Conservation (phyloP, 2,329 filamentous ascomycete species). For the Hypoxylon sp. region DNA sequence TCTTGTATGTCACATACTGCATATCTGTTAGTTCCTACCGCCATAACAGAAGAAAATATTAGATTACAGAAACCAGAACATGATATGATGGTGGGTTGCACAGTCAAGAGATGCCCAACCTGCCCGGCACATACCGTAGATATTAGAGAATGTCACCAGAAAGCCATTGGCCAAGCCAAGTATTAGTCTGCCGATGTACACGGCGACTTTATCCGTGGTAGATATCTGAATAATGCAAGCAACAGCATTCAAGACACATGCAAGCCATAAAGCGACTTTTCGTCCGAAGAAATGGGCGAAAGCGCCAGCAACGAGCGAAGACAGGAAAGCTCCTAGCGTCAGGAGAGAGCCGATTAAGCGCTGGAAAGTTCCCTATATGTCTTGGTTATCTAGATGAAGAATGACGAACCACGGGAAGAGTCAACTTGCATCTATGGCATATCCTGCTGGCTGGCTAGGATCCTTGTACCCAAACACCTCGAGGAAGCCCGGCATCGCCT, state of each 20-base stretch:
- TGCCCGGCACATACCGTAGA: constrained; percentile 55
- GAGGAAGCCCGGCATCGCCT: constrained; percentile 67
- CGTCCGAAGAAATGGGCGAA: constrained; percentile 65
- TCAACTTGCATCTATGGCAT: constrained; percentile 59
- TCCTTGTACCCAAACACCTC: constrained; percentile 65
- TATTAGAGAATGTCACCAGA: constrained; percentile 62
- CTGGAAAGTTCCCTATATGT: constrained; percentile 62
- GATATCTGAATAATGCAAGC: constrained; percentile 63
- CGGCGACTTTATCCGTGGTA: constrained; percentile 56
- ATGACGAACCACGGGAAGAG: not conserved
- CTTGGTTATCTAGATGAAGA: constrained; percentile 47
- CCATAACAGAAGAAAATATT: not conserved
- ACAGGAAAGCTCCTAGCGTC: constrained; percentile 65
- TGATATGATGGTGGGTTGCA: not conserved
- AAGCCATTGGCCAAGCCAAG: constrained; percentile 62
- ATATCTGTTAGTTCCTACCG: constrained; percentile 19
- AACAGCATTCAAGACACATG: constrained; percentile 61
- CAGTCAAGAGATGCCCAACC: not conserved
- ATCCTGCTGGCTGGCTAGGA: constrained; percentile 54
- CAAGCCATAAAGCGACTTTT: constrained; percentile 62
- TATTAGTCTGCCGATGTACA: constrained; percentile 64
- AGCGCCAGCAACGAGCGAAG: constrained; percentile 62
- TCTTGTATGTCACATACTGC: constrained; percentile 29
- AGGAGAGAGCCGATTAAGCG: constrained; percentile 67
- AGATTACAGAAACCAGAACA: not conserved